phyloP scores from a whole-genome alignment of 148 eudicot genomes.

The Cornus controversa region DNA sequence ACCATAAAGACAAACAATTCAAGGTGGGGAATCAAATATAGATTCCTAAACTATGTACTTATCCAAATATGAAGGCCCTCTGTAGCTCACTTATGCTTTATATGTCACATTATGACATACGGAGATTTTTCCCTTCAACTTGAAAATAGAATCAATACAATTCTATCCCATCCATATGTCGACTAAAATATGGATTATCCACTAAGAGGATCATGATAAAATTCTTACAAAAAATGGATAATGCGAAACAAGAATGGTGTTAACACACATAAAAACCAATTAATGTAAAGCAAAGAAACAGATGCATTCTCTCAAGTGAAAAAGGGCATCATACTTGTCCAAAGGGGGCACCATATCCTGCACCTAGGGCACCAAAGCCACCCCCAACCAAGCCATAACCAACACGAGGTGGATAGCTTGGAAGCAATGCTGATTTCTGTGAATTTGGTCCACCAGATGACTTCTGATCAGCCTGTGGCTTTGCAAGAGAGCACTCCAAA shows the following conservation, averaged over 20 bases:
- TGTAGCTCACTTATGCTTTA: too few relatives aligned
- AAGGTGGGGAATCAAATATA: too few relatives aligned
- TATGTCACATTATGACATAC: too few relatives aligned
- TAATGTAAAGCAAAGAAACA: not conserved
- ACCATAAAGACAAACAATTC: not conserved
- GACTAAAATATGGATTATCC: not conserved
- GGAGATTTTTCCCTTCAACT: too few relatives aligned
- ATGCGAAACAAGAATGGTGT: not conserved
- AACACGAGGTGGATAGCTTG: slow-evolving; percentile 65
- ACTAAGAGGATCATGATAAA: not conserved
- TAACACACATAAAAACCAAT: too few relatives aligned
- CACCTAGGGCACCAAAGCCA: slow-evolving; percentile 61
- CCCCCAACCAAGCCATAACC: slow-evolving; percentile 81
- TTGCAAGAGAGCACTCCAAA: slow-evolving; percentile 90
- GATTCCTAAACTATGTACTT: too few relatives aligned
- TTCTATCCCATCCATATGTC: too few relatives aligned
- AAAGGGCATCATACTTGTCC: slow-evolving; percentile 50
- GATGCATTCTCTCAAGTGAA: not conserved
- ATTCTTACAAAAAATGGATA: not conserved
- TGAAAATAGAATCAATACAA: too few relatives aligned
- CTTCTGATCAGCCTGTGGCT: slow-evolving; percentile 91
- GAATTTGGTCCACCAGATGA: slow-evolving; percentile 53
- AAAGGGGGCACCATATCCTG: slow-evolving; percentile 68
- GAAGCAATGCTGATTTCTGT: slow-evolving; percentile 60
- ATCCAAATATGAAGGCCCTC: too few relatives aligned